Base-by-base conservation (phyloP, 768 basidiomycete genomes). In the Tricholoma furcatifolium region DNA sequence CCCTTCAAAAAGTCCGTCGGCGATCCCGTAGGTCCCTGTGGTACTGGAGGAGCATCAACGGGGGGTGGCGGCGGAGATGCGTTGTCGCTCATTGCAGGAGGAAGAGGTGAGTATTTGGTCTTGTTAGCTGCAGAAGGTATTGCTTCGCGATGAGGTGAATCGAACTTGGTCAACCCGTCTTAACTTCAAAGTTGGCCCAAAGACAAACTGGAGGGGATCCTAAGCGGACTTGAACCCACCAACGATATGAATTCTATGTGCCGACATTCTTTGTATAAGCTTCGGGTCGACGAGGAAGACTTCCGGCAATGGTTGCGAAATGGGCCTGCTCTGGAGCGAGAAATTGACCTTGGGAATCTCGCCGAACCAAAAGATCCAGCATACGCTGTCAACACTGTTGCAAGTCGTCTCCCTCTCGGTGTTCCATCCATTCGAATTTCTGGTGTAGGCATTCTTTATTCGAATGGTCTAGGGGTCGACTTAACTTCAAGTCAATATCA, bases 1-100 rank as follows among this genome's bases (percentile, higher is more conserved):
- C 90, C 92, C 70, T 96, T 95, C 54, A 98, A 68, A 62, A 96
- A 98, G 58, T 94, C 93, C 0, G 92, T 93, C 0, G 93, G 93
- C 6, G 93, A 93, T 2, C 94, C 94, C 7, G 84, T 78, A 20
- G 77, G 66, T 1, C 70, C 60, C 5, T 68, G 54, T 6, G 81
- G 78, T 0, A 78, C 78, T 11, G 75, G 74, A 6, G 80, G 79
- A 2, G 83, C 80, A 3, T 81, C 76, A 1, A 78, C 58, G 12
- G 57, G 60, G 39, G 62, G 65, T 6, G 70, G 67, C 4, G 68
- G 70, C 14, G 69, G 66, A 5, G 70, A 70, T 23, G 62, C 63
- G 21, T 59, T 14, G 35, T 54, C 53, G 27, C 53, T 54, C 53
- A 54, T 54, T 38, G 38, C 21, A 27, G 30, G 15, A 7, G 12